Percentiles rank a stretch among this genome's conserved stretches.
phyloP scores from a whole-genome alignment of 2,329 filamentous ascomycete species.

The Calonectria multiphialidica region DNA sequence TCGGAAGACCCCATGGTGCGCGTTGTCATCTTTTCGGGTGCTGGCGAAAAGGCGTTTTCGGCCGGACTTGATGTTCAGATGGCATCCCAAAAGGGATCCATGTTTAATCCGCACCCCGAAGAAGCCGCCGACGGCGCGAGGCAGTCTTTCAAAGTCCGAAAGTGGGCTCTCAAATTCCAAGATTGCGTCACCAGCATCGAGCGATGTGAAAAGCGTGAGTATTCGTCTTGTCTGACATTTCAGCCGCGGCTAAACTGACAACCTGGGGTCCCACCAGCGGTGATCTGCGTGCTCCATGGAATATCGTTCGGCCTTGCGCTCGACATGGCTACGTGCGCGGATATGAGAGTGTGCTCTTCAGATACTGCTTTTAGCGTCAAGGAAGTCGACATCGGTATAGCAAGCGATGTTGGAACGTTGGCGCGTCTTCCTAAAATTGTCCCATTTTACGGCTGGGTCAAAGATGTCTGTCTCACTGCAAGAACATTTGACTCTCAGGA shows the following conservation, averaged over 20 bases:
- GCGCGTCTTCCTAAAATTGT: slow-evolving; percentile 79
- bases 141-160: slow-evolving; percentile 69
- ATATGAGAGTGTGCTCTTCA: slow-evolving; percentile 73
- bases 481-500: slow-evolving; percentile 76
- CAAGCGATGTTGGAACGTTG: slow-evolving; percentile 82
- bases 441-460: slow-evolving; percentile 78
- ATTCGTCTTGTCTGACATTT: not conserved
- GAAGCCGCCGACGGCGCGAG: slow-evolving; percentile 69
- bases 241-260: not conserved
- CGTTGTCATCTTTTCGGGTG: slow-evolving; percentile 81
- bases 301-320: slow-evolving; percentile 81
- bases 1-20: slow-evolving; percentile 79
- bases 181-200: slow-evolving; percentile 80
- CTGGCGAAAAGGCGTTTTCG: slow-evolving; percentile 85
- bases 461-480: slow-evolving; percentile 79
- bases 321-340: slow-evolving; percentile 76
- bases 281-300: slow-evolving; percentile 84
- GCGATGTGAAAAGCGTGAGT: slow-evolving; percentile 85
- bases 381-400: slow-evolving; percentile 84
- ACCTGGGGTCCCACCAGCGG: slow-evolving; percentile 61
- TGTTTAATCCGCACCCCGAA: slow-evolving; percentile 42
- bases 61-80: slow-evolving; percentile 84
- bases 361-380: slow-evolving; percentile 76
- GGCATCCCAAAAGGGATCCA: slow-evolving; percentile 65
- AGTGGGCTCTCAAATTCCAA: slow-evolving; percentile 83